Evolutionary conservation across 305 asterid species (phyloP), one percentile per base, ranked within the genome.

Genomic region (Rubia occidens): DNA sequence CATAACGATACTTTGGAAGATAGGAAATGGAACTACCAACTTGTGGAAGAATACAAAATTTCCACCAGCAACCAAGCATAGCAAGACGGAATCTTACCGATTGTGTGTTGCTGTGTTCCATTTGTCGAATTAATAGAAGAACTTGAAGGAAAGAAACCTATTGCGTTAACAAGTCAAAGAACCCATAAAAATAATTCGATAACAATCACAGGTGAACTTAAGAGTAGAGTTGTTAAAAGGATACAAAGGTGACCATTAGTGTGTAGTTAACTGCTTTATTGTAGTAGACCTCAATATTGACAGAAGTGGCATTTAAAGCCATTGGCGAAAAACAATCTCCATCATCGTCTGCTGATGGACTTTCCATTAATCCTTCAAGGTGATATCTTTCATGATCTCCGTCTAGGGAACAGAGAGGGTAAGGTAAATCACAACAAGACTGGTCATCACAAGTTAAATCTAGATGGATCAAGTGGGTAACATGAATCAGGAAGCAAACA

Each of bases 211-310:
- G 5, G 37, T 40, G 74, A 60, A 64, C 44, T 69, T 32, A 43
- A 59, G 59, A 72, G 65, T 49, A 55, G 74, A 37, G 72, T 49
- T 67, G 44, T 74, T 65, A 72, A 83, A 53, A 93, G 98, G 99
- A 95, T 95, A 95, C 99, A 86, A 95, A 91, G 79, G 99, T 95
- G 80, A 91, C 96, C 98, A 91, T 87, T 92, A 95, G 78, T 47
- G 98, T 89, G 85, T 95, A 95, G 81, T 95, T 91, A 58, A 95
- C 95, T 60, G 98, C 98, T 85, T 95, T 95, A 67, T 84, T 91
- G 83, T 95, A 95, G 86, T 91, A 95, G 76, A 91, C 85, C 71
- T 95, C 98, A 61, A 86, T 80, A 75, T 91, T 88, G 84, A 95
- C 79, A 26, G 98, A 95, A 74, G 98, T 88, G 29, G 98, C 96